A percentile compares a stretch with the other conserved stretches of the same genome.
Evolutionary conservation across 768 basidiomycete species (phyloP).

Genomic region (Amanita polypyramis): DNA sequence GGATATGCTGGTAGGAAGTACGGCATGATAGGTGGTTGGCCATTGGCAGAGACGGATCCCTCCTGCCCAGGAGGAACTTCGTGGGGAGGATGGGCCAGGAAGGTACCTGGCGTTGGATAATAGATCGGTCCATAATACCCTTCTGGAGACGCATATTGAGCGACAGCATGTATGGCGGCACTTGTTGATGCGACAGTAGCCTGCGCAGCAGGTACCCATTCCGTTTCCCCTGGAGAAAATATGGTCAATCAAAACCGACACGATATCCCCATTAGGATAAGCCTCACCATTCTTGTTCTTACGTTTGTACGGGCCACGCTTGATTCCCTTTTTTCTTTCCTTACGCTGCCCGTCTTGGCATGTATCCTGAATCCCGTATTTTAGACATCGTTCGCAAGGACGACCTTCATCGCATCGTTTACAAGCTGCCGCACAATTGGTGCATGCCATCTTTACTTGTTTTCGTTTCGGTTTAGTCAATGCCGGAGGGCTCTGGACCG

Average conservation of each 20-base stretch:
- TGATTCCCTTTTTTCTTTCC: slow-evolving; percentile 85
- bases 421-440: slow-evolving; percentile 80
- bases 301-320: slow-evolving; percentile 79
- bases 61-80: slow-evolving; percentile 23
- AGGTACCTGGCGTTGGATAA: slow-evolving; percentile 26
- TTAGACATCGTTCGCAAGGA: slow-evolving; percentile 84
- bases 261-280: slow-evolving; percentile 12
- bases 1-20: slow-evolving; percentile 32
- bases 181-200: slow-evolving; percentile 16
- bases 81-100: slow-evolving; percentile 20
- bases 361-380: slow-evolving; percentile 69
- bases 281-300: slow-evolving; percentile 27
- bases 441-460: slow-evolving; percentile 89
- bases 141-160: slow-evolving; percentile 24
- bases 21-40: slow-evolving; percentile 26
- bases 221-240: slow-evolving; percentile 13
- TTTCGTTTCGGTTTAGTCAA: slow-evolving; percentile 56
- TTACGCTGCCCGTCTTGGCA: slow-evolving; percentile 90
- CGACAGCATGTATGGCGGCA: slow-evolving; percentile 22
- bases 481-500: slow-evolving; percentile 17
- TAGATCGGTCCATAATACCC: slow-evolving; percentile 30
- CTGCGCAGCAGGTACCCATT: slow-evolving; percentile 19
- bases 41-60: slow-evolving; percentile 20
- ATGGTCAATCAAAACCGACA: background rate
- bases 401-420: slow-evolving; percentile 84